Evolutionary conservation across 345 rosid genomes (phyloP), one percentile per base, ranked within the genome.

Genomic region (Durio zibethinus): DNA sequence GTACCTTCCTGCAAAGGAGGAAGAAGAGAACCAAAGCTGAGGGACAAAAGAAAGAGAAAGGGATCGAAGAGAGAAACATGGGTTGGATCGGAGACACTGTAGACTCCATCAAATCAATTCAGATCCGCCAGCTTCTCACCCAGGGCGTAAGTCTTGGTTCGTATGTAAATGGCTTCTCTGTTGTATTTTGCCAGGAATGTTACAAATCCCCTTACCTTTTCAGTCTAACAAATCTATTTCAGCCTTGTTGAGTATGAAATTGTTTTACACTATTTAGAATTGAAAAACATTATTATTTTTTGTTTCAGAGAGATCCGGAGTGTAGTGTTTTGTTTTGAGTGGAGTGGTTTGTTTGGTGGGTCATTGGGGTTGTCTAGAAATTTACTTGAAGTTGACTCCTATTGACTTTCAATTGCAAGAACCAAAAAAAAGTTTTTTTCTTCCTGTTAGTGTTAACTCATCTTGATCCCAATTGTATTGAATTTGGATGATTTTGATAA

Each of bases 121-220:
- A 92, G 89, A 89, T 90, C 86, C 97, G 98, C 31, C 98, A 93
- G 85, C 86, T 92, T 64, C 92, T 95, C 81, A 85, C 90, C 56
- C 98, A 95, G 79, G 86, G 83, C 69, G 83, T 95, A 78, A 90
- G 90, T 79, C 94, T 95, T 31, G 99, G 99, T 95, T 79, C 64
- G 70, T 38, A 20, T 20, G 29, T 21, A 42, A 42, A 67, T 42
- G 50, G 33, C 72, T 12, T 67, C 27, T 38, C 47, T 36, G 20
- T 1, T 3, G 18, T 60, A 15, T 61, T 1, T 64, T 11, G 31
- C 50, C 31, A 0, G n/a, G 72, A 42, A 21, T 67, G 2, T 42
- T 16, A 2, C 1, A n/a, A 5, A 40, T 12, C 7, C 53, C 53
- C 18, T 10, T 10, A 6, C 29, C 9, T 66, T 62, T 66, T 65